These are phyloP conservation scores for Trametes meyenii DNA, from an alignment of 768 basidiomycete genomes.

Conservation along the genomic window DNA sequence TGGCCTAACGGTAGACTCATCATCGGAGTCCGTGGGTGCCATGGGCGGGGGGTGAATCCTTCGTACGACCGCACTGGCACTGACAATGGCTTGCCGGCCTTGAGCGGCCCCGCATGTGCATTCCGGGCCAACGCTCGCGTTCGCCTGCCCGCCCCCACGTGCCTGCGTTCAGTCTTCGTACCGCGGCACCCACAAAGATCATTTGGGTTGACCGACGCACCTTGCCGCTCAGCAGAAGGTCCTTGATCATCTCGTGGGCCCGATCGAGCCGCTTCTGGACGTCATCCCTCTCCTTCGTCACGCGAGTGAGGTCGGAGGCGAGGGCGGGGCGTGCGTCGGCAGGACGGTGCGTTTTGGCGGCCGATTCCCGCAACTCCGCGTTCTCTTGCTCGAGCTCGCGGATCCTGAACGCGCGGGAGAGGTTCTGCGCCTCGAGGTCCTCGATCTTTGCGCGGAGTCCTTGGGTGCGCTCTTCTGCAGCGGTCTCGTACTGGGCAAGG, in stretches of 20 bases:
- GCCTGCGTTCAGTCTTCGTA: not conserved
- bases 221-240: slow-evolving; percentile 47
- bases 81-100: not conserved
- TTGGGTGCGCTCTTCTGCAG: slow-evolving; percentile 29
- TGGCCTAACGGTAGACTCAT: slow-evolving; percentile 4
- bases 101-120: not conserved
- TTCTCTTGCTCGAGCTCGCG: slow-evolving; percentile 38
- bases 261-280: slow-evolving; percentile 29
- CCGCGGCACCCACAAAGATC: not conserved
- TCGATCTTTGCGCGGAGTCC: slow-evolving; percentile 35
- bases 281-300: slow-evolving; percentile 33
- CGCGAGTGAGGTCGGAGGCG: not conserved
- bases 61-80: not conserved
- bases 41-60: not conserved
- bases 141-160: not conserved
- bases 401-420: slow-evolving; percentile 29
- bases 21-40: slow-evolving; percentile 11
- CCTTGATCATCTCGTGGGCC: slow-evolving; percentile 44
- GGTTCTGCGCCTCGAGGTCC: slow-evolving; percentile 41
- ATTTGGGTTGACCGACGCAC: slow-evolving; percentile 26
- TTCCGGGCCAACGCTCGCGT: not conserved
- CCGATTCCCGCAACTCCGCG: slow-evolving; percentile 36
- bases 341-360: slow-evolving; percentile 30
- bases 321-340: not conserved
- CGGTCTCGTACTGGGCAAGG: slow-evolving; percentile 24